These are phyloP conservation scores for Chaetoceros muelleri DNA, from an alignment of 108 stramenopile genomes.

Conservation along the genomic window DNA sequence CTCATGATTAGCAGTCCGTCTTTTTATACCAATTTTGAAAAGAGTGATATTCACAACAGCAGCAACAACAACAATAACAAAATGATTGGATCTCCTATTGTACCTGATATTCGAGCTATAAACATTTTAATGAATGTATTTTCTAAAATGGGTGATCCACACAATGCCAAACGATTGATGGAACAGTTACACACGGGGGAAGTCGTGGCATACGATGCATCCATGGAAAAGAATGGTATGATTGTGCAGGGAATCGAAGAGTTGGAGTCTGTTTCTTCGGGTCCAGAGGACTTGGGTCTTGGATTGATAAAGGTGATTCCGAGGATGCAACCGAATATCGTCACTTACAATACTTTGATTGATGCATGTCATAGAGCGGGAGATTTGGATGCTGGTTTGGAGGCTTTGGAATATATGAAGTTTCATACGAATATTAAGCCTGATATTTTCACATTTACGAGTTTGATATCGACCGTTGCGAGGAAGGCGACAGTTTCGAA, in stretches of 20 bases:
- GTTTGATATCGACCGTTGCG: conserved; percentile 73
- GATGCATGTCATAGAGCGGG: conserved; percentile 70
- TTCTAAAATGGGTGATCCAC: conserved; percentile 59
- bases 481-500: conserved; percentile 23
- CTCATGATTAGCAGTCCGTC: conserved; percentile 44
- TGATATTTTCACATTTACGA: conserved; percentile 71
- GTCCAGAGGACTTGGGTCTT: not conserved
- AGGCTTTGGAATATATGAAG: conserved; percentile 34
- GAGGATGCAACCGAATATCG: conserved; percentile 41
- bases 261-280: not conserved
- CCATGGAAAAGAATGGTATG: no score
- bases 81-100: conserved; percentile 4
- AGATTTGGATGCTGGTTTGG: conserved; percentile 54
- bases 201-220: not conserved
- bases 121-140: conserved; percentile 84
- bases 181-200: conserved; percentile 35
- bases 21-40: conserved; percentile 31
- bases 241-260: not conserved
- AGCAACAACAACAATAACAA: not conserved
- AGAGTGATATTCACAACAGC: conserved; percentile 3
- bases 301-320: conserved; percentile 29
- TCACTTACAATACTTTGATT: conserved; percentile 77
- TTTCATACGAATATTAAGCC: conserved; percentile 20
- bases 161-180: conserved; percentile 42
- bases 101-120: conserved; percentile 73